These are phyloP conservation scores for Aspergillus wentii DNA, from an alignment of 495 filamentous ascomycete genomes.

Conservation along the genomic window DNA sequence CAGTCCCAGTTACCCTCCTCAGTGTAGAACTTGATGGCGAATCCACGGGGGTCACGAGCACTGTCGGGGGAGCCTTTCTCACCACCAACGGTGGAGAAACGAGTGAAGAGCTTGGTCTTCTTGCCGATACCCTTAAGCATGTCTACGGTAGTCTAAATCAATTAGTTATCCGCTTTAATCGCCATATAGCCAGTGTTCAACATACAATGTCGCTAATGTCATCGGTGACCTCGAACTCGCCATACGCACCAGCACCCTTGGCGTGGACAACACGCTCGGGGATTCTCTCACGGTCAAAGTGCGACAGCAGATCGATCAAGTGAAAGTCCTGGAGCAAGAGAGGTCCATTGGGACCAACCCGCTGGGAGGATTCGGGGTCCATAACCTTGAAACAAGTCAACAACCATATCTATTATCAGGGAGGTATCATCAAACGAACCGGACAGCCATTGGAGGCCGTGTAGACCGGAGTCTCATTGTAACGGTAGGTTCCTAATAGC, in stretches of 20 bases:
- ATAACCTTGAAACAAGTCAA: slow-evolving; percentile 40
- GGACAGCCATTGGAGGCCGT: slow-evolving; percentile 59
- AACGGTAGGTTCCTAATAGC: slow-evolving; percentile 49
- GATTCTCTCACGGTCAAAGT: slow-evolving; percentile 65
- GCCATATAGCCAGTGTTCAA: background rate
- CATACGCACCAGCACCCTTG: slow-evolving; percentile 75
- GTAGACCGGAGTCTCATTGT: slow-evolving; percentile 55
- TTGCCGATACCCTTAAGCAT: slow-evolving; percentile 62
- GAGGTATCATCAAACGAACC: slow-evolving; percentile 9
- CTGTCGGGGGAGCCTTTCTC: slow-evolving; percentile 68
- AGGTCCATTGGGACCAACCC: slow-evolving; percentile 59
- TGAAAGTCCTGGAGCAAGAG: slow-evolving; percentile 61
- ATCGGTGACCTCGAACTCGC: slow-evolving; percentile 67
- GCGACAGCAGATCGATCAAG: slow-evolving; percentile 60
- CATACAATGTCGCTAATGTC: slow-evolving; percentile 51
- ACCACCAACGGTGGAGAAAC: slow-evolving; percentile 69
- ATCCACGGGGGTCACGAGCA: slow-evolving; percentile 64
- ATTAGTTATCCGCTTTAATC: background rate
- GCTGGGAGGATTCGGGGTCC: slow-evolving; percentile 53
- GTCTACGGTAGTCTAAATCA: slow-evolving; percentile 30
- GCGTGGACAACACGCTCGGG: slow-evolving; percentile 76
- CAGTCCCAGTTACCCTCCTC: slow-evolving; percentile 78
- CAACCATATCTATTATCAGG: no score
- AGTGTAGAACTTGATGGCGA: slow-evolving; percentile 76
- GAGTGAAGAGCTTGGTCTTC: slow-evolving; percentile 58